phyloP scores from a whole-genome alignment of 2,329 filamentous ascomycete species.

The Aspergillus neotritici region DNA sequence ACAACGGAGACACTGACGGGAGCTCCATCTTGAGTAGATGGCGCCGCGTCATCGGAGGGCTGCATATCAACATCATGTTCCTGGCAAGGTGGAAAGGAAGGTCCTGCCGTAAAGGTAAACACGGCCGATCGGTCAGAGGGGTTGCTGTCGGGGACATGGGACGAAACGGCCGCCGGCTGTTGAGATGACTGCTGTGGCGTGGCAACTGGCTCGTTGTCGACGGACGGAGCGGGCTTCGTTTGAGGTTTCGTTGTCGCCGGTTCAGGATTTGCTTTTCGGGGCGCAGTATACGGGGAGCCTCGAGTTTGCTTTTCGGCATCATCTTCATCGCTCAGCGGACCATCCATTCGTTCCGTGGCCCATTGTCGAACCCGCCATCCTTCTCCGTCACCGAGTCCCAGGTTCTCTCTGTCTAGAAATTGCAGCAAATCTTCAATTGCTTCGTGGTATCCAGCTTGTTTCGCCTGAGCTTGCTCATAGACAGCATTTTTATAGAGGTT shows the following conservation, averaged over 20 bases:
- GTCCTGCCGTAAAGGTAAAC: slow-evolving; percentile 42
- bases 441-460: slow-evolving; percentile 83
- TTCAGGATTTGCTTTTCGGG: slow-evolving; percentile 30
- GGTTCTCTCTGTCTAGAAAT: slow-evolving; percentile 75
- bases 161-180: slow-evolving; percentile 8
- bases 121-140: slow-evolving; percentile 27
- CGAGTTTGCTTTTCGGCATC: slow-evolving; percentile 37
- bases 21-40: slow-evolving; percentile 27
- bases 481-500: slow-evolving; percentile 93
- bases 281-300: slow-evolving; percentile 31
- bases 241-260: slow-evolving; percentile 23
- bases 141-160: slow-evolving; percentile 21
- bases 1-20: slow-evolving; percentile 41
- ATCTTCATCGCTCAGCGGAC: slow-evolving; percentile 42
- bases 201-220: slow-evolving; percentile 21
- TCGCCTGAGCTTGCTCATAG: slow-evolving; percentile 66
- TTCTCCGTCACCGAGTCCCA: slow-evolving; percentile 75
- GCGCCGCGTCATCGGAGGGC: slow-evolving; percentile 30
- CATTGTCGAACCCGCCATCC: slow-evolving; percentile 61
- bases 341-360: slow-evolving; percentile 47
- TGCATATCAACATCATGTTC: slow-evolving; percentile 43
- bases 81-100: slow-evolving; percentile 32
- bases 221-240: slow-evolving; percentile 26
- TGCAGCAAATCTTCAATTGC: slow-evolving; percentile 83
- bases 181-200: slow-evolving; percentile 18